phyloP scores from a whole-genome alignment of 2,329 filamentous ascomycete species.

The Cercospora janseana region DNA sequence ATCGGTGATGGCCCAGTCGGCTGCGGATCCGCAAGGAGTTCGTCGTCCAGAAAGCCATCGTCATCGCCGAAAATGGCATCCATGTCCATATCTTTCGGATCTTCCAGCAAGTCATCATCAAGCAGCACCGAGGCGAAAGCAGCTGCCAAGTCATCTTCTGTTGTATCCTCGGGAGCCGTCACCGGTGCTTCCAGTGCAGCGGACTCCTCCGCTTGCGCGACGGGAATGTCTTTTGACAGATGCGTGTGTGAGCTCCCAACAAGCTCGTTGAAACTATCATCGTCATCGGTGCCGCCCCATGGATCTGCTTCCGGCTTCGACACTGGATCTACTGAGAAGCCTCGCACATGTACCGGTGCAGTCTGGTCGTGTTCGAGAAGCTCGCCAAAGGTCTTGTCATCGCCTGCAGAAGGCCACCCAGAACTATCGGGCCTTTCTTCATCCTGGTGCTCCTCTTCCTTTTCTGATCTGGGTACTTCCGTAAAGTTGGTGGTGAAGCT shows the following conservation, averaged over 20 bases:
- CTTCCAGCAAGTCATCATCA: constrained; percentile 55
- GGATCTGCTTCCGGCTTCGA: constrained; percentile 18
- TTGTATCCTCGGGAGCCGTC: constrained; percentile 12
- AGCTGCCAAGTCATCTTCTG: constrained; percentile 66
- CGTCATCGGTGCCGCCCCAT: constrained; percentile 21
- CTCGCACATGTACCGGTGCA: constrained; percentile 1
- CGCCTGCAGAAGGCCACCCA: constrained; percentile 34
- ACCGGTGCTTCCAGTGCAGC: constrained; percentile 16
- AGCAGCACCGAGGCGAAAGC: constrained; percentile 82
- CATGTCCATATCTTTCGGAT: constrained; percentile 53
- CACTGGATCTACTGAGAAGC: constrained; percentile 14
- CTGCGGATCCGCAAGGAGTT: constrained; percentile 18
- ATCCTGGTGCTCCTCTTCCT: constrained; percentile 15
- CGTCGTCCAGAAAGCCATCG: constrained; percentile 78
- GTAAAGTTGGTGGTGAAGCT: constrained; percentile 38
- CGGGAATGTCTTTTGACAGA: constrained; percentile 1
- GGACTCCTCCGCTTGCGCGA: constrained; percentile 13
- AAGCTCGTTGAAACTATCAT: constrained; percentile 28
- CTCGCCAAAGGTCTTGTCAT: constrained; percentile 36
- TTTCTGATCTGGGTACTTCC: constrained; percentile 21
- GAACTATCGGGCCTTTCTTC: constrained; percentile 19
- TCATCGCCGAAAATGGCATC: constrained; percentile 74
- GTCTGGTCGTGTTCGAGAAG: constrained; percentile 24
- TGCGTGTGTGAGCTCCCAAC: constrained; percentile 14
- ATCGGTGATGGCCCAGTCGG: constrained; percentile 16